A percentile compares a stretch with the other conserved stretches of the same genome.
phyloP scores from a whole-genome alignment of 176 grass and related monocot genomes.

The Carex pumila region DNA sequence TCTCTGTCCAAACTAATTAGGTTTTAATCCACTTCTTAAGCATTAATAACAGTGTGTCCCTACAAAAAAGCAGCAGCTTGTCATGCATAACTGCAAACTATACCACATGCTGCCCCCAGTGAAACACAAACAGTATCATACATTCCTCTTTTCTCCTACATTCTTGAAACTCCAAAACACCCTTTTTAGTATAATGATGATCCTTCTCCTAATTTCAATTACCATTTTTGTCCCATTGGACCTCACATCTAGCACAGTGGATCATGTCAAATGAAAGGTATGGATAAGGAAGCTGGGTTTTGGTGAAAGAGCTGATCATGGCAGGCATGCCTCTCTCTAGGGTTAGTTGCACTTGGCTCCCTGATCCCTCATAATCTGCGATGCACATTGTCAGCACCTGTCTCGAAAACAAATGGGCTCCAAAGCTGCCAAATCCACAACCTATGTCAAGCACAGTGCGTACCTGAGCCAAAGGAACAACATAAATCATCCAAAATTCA shows the following conservation, averaged over 20 bases:
- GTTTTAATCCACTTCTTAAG: neutral
- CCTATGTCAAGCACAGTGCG: slow-evolving; percentile 94
- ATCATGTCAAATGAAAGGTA: slow-evolving; percentile 97
- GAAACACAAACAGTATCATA: neutral
- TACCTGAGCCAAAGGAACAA: slow-evolving; percentile 41
- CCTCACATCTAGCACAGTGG: slow-evolving; percentile 82
- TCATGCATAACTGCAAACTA: neutral
- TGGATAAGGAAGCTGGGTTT: slow-evolving; percentile 76
- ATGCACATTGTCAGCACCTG: slow-evolving; percentile 94
- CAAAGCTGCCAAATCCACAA: slow-evolving; percentile 98
- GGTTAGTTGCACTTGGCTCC: slow-evolving; percentile 97
- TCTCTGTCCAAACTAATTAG: neutral
- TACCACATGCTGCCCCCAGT: neutral
- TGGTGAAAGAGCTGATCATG: slow-evolving; percentile 83
- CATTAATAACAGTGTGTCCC: neutral
- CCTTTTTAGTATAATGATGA: neutral
- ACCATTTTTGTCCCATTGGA: slow-evolving; percentile 95
- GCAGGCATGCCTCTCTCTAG: slow-evolving; percentile 98
- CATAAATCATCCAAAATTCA: neutral
- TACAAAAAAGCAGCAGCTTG: neutral
- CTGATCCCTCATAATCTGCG: slow-evolving; percentile 84
- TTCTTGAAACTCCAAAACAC: neutral
- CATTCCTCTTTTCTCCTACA: neutral
- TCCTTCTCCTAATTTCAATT: neutral
- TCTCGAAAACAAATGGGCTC: slow-evolving; percentile 74